Percentiles rank a stretch among this genome's conserved stretches.
Conservation (phyloP, 805 yeast species). For the Saccharomycopsis schoenii region DNA sequence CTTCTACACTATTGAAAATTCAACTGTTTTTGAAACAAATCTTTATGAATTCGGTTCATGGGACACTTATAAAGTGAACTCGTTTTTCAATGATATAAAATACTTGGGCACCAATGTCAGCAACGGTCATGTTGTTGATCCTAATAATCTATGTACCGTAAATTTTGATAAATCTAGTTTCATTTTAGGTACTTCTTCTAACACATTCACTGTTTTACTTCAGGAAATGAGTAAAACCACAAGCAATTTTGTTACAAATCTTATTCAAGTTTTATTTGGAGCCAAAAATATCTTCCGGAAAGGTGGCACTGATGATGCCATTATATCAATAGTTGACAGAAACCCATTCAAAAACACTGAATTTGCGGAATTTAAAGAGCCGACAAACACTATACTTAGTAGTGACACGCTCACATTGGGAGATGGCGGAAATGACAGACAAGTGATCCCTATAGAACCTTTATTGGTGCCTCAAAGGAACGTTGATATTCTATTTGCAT, state of each 20-base stretch:
- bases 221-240: not conserved
- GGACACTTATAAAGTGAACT: slow-evolving; percentile 57
- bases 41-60: slow-evolving; percentile 77
- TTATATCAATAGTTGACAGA: slow-evolving; percentile 27
- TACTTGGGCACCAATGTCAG: slow-evolving; percentile 59
- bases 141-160: slow-evolving; percentile 44
- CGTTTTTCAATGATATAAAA: slow-evolving; percentile 62
- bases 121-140: slow-evolving; percentile 50
- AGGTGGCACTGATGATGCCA: slow-evolving; percentile 18
- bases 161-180: slow-evolving; percentile 79
- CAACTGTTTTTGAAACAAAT: slow-evolving; percentile 33
- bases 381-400: slow-evolving; percentile 11
- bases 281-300: slow-evolving; percentile 22
- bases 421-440: slow-evolving; percentile 56
- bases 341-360: slow-evolving; percentile 1
- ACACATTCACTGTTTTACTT: slow-evolving; percentile 49
- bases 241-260: not conserved
- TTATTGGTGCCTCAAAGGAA: slow-evolving; percentile 42
- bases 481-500: slow-evolving; percentile 47
- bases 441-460: slow-evolving; percentile 49
- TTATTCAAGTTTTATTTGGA: slow-evolving; percentile 11
- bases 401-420: slow-evolving; percentile 27
- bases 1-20: slow-evolving; percentile 53
- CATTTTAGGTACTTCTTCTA: slow-evolving; percentile 72
- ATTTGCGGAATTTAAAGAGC: not conserved